These are phyloP conservation scores for Symbiotaphrina buchneri DNA, from an alignment of 495 filamentous ascomycete genomes.

Conservation along the genomic window DNA sequence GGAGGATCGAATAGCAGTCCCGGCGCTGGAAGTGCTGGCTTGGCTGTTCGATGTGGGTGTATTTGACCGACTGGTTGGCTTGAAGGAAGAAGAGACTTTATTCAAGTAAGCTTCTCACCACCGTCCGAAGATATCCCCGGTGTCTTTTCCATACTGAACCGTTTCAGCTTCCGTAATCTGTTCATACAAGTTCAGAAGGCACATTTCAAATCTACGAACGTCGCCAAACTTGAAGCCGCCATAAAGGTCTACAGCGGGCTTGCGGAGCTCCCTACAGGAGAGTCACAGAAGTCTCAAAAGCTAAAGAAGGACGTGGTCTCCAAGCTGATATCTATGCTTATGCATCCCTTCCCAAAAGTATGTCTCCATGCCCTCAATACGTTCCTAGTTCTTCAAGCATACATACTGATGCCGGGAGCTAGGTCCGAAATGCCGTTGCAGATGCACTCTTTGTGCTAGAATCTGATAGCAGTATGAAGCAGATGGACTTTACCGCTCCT, in stretches of 20 bases:
- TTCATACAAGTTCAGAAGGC: slow-evolving; percentile 51
- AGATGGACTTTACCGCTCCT: too few species aligned
- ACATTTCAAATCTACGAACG: slow-evolving; percentile 60
- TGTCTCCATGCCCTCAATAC: too few species aligned
- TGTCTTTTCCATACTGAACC: slow-evolving; percentile 2
- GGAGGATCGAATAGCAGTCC: slow-evolving; percentile 50
- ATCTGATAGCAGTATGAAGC: too few species aligned
- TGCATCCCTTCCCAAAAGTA: slow-evolving; percentile 42
- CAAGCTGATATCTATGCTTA: slow-evolving; percentile 33
- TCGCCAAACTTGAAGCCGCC: slow-evolving; percentile 57
- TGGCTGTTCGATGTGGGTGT: slow-evolving; percentile 44
- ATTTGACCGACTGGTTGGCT: slow-evolving; percentile 10
- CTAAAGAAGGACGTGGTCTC: slow-evolving; percentile 20
- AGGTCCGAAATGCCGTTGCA: too few species aligned
- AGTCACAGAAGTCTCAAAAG: too few species aligned
- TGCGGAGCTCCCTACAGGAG: slow-evolving; percentile 12
- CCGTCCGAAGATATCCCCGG: neutral
- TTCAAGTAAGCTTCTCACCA: slow-evolving; percentile 8
- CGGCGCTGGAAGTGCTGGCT: slow-evolving; percentile 49
- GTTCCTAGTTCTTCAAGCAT: too few species aligned
- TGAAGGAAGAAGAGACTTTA: slow-evolving; percentile 1
- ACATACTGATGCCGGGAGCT: too few species aligned
- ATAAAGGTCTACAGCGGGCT: slow-evolving; percentile 56
- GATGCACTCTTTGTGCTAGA: too few species aligned
- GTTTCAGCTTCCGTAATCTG: slow-evolving; percentile 28